These are phyloP conservation scores for Cystobasidium ongulense DNA, from an alignment of 768 basidiomycete species.

Conservation along the genomic window DNA sequence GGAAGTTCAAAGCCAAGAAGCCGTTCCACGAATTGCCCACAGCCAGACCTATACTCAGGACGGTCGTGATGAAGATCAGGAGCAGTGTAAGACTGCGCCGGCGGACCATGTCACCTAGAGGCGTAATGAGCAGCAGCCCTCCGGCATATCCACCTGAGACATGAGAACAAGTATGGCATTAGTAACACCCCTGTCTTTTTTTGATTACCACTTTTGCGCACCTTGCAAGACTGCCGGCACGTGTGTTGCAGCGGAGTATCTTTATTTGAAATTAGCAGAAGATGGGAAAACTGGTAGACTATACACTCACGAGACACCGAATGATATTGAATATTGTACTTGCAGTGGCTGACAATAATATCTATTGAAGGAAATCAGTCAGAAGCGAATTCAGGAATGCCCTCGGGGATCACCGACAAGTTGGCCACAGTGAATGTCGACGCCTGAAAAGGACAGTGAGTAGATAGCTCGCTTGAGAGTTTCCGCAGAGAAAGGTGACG, in stretches of 20 bases:
- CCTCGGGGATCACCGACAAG: slow-evolving; percentile 16
- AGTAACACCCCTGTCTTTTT: no score
- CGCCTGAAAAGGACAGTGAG: slow-evolving; percentile 33
- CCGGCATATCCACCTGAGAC: slow-evolving; percentile 53
- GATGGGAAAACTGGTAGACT: neutral
- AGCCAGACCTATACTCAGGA: slow-evolving; percentile 64
- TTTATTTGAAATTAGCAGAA: neutral
- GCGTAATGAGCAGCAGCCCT: slow-evolving; percentile 66
- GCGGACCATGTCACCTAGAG: slow-evolving; percentile 73
- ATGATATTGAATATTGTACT: slow-evolving; percentile 9
- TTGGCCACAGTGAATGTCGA: slow-evolving; percentile 52
- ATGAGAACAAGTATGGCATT: neutral
- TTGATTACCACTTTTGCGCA: neutral
- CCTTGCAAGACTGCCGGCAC: slow-evolving; percentile 47
- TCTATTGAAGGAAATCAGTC: slow-evolving; percentile 48
- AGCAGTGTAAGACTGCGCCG: slow-evolving; percentile 62
- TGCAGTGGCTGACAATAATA: slow-evolving; percentile 40
- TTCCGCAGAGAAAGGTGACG: neutral
- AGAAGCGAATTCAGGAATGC: slow-evolving; percentile 13
- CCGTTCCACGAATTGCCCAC: slow-evolving; percentile 55
- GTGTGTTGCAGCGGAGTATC: slow-evolving; percentile 30
- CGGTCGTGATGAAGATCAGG: slow-evolving; percentile 53
- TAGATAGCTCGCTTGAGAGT: neutral
- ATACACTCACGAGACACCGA: slow-evolving; percentile 16
- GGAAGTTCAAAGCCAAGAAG: slow-evolving; percentile 74